Evolutionary conservation across 2,329 filamentous ascomycete species (phyloP).

Genomic region (Nemania diffusa): DNA sequence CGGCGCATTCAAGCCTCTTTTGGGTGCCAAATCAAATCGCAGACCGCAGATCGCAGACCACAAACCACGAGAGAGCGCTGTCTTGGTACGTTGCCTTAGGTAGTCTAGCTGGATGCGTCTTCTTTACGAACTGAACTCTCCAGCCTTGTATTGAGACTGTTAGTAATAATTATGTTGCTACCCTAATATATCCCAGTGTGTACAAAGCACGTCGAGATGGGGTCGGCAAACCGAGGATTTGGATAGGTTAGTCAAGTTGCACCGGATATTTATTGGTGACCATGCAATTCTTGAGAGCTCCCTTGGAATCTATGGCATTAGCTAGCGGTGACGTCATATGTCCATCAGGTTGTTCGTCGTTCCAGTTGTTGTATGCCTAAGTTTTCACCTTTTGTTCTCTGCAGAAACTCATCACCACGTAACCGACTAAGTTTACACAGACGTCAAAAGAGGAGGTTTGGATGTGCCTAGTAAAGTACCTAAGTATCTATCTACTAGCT

Average conservation of each 20-base stretch:
- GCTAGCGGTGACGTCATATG: slow-evolving; percentile 23
- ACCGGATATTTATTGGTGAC: not conserved
- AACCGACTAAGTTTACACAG: not conserved
- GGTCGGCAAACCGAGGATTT: not conserved
- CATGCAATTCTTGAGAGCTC: too few relatives aligned
- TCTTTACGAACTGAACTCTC: not conserved
- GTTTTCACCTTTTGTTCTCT: not conserved
- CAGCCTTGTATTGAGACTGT: not conserved
- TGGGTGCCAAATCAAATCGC: too few relatives aligned
- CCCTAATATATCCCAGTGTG: not conserved
- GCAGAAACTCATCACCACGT: not conserved
- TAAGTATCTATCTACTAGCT: not conserved
- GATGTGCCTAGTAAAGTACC: not conserved
- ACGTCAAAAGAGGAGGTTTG: not conserved
- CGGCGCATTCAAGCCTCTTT: slow-evolving; percentile 19
- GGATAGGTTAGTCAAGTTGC: not conserved
- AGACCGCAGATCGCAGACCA: too few relatives aligned
- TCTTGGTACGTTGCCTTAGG: not conserved
- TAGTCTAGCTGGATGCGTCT: not conserved
- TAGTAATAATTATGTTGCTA: not conserved
- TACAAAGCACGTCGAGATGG: not conserved
- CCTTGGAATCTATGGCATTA: too few relatives aligned
- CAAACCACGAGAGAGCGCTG: too few relatives aligned
- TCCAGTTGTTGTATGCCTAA: not conserved
- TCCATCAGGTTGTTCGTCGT: not conserved